Evolutionary conservation across 768 basidiomycete species (phyloP).

Genomic region (Lactifluus volemus): DNA sequence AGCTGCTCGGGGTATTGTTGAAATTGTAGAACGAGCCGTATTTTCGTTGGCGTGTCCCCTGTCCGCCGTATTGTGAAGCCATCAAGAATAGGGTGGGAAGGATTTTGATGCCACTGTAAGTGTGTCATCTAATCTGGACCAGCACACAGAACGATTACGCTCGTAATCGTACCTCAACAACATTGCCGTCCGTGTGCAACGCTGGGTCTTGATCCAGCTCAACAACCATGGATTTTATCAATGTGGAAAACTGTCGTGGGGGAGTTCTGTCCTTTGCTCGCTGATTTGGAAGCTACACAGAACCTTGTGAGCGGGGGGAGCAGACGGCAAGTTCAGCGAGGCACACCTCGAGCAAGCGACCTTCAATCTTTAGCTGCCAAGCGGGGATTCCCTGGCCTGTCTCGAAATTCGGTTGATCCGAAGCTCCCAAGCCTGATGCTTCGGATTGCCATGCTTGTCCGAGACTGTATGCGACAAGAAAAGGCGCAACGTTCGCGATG

Average conservation of each 20-base stretch:
- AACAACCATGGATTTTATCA: constrained; percentile 76
- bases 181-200: constrained; percentile 76
- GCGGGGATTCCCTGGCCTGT: constrained; percentile 86
- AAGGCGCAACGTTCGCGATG: constrained; percentile 72
- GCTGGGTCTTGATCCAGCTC: constrained; percentile 82
- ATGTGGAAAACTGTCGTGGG: constrained; percentile 74
- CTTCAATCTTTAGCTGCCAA: constrained; percentile 84
- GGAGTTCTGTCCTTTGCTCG: constrained; percentile 52
- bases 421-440: constrained; percentile 28
- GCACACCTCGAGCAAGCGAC: constrained; percentile 72
- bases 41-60: constrained; percentile 69
- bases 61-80: constrained; percentile 80
- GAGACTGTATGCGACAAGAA: constrained; percentile 86
- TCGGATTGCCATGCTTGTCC: constrained; percentile 76
- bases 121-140: background rate
- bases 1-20: constrained; percentile 85
- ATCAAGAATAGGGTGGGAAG: constrained; percentile 58
- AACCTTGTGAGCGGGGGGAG: background rate
- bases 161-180: constrained; percentile 65
- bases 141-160: background rate
- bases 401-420: constrained; percentile 50
- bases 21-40: constrained; percentile 77
- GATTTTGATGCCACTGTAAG: constrained; percentile 51
- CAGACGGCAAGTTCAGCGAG: background rate
- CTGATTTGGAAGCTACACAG: constrained; percentile 45